Base-by-base conservation (phyloP, 768 basidiomycete species). In the Boletus huronensis region DNA sequence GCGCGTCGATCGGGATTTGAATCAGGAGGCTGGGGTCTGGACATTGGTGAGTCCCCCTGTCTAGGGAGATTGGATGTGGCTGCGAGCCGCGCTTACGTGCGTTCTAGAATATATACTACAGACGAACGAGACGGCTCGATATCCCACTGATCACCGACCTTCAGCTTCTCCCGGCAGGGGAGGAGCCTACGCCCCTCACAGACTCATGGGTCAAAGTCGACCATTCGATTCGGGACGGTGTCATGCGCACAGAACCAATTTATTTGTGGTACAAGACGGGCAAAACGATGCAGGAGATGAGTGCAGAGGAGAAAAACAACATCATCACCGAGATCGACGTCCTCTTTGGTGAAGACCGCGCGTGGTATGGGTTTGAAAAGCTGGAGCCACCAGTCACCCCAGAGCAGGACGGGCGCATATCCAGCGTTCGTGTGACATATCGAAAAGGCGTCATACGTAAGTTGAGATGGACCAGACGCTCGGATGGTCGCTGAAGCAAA, bases 281-380 rank as follows among this genome's bases (percentile, higher is more conserved):
- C 7, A 88, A 88, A 64, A 82, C 85, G 1, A 72, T 82, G 35
- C 73, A 72, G 16, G 77, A 85, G 21, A 84, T 90, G 82, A 74
- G 71, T n/a, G 50, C 74, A 9, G 77, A 79, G 38, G 82, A 88
- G 60, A 77, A 78, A 55, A 66, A 76, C 32, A 75, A 85, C 40
- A 72, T 93, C 25, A 82, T 98, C 63, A 98, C 94, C 1, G 94
- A 98, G 69, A 58, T 98, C n/a, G 95, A 98, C 65, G 79, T 98
- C 3, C 71, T 92, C 0, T 97, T 84, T 64, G 96, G 96, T 5
- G 86, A 93, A 52, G 88, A 86, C 50, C 76, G 79, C 8, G 83
- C 92, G 0, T 92, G 90, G 84, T 93, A 85, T 60, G 93, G 93
- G 0, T 98, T 94, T 64, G 82, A 92, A 59, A 84, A 80, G 61